Conservation (phyloP, 148 eudicot genomes). For the Dysphania ambrosioides region DNA sequence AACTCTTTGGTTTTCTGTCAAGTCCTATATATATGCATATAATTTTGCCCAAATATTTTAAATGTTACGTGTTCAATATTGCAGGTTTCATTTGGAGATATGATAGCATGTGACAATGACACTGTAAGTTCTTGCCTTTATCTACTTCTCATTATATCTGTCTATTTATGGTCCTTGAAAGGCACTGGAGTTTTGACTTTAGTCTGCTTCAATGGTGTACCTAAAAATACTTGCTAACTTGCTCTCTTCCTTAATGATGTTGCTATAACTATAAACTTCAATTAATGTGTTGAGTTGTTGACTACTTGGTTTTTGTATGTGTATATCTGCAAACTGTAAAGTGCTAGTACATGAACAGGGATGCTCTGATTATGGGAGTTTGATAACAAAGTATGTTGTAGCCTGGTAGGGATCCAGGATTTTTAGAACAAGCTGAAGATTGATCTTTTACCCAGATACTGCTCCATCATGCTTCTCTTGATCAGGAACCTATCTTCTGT, state of each 20-base stretch:
- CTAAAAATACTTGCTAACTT: neutral
- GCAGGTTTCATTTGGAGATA: slow-evolving; percentile 97
- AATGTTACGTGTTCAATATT: slow-evolving; percentile 19
- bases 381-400: neutral
- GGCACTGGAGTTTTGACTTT: neutral
- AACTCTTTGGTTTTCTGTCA: neutral
- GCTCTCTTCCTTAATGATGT: neutral
- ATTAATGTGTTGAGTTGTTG: neutral
- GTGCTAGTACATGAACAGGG: neutral
- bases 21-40: neutral
- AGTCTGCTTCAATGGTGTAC: neutral
- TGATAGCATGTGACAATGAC: slow-evolving; percentile 99
- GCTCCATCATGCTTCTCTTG: neutral
- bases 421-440: neutral
- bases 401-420: neutral
- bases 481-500: too few relatives aligned
- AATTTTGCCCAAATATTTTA: neutral
- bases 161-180: neutral
- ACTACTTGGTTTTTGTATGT: neutral
- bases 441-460: neutral
- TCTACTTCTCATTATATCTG: neutral
- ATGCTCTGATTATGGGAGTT: neutral
- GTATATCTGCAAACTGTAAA: neutral
- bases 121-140: slow-evolving; percentile 44
- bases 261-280: neutral